These are phyloP conservation scores for Blastocystis sp. DNA, from an alignment of 352 stramenopile species.

Conservation along the genomic window DNA sequence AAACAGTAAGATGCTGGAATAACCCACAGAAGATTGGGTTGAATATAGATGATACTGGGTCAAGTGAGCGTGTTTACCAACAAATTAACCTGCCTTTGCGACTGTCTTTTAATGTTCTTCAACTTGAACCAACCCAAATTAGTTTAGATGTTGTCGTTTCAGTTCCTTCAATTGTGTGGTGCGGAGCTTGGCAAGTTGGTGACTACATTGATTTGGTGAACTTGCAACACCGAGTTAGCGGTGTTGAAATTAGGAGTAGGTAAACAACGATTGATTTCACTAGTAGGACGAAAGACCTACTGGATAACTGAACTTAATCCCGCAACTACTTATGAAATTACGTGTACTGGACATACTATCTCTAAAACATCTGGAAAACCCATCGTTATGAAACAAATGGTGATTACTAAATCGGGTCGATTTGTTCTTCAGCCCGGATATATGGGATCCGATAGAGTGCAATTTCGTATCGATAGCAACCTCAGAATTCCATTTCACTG, in stretches of 20 bases:
- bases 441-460: neutral
- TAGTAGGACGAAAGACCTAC: neutral
- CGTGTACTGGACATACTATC: neutral
- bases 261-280: neutral
- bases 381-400: neutral
- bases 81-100: neutral
- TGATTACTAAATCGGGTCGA: constrained; percentile 4
- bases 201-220: neutral
- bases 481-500: neutral
- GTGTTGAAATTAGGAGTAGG: neutral
- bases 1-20: neutral
- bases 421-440: neutral
- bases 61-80: neutral
- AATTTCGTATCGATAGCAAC: neutral
- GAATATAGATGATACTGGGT: neutral
- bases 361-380: neutral
- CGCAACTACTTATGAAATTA: constrained; percentile 32
- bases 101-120: neutral
- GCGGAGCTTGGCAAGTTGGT: constrained; percentile 11
- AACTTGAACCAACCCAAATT: neutral
- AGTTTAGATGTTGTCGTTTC: neutral
- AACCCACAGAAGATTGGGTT: too few species aligned
- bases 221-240: neutral
- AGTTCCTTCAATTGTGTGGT: constrained; percentile 9
- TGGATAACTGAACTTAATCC: neutral